Percentiles rank a stretch among this genome's conserved stretches.
These are phyloP conservation scores for Fraxinus pennsylvanica DNA, from an alignment of 257 asterid species.

Conservation along the genomic window DNA sequence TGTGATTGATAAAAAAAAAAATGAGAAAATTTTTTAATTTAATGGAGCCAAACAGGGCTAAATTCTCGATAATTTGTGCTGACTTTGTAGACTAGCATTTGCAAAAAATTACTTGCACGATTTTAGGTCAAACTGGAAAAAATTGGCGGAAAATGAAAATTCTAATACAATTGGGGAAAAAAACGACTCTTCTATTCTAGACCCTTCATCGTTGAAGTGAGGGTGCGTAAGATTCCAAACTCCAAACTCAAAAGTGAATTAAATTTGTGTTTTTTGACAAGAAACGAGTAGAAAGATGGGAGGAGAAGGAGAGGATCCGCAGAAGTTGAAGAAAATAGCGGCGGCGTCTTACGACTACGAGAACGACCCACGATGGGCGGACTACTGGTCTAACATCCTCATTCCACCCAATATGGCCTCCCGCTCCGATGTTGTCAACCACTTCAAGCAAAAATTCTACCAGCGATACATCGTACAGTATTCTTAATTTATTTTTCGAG, in stretches of 20 bases:
- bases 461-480: slow-evolving; percentile 74
- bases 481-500: background rate
- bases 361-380: slow-evolving; percentile 82
- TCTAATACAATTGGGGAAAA: background rate
- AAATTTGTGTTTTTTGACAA: background rate
- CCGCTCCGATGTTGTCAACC: slow-evolving; percentile 74
- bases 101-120: no score
- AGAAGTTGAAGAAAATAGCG: slow-evolving; percentile 72
- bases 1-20: no score
- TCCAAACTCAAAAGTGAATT: no score
- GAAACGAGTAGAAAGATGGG: slow-evolving; percentile 43
- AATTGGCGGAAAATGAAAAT: background rate
- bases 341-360: slow-evolving; percentile 90
- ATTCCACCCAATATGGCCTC: slow-evolving; percentile 88
- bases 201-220: slow-evolving; percentile 7
- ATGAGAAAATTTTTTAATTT: no score
- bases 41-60: no score
- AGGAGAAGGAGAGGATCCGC: slow-evolving; percentile 72
- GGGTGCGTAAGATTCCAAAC: background rate
- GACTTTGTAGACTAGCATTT: no score
- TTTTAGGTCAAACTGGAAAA: no score
- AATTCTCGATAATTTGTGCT: no score
- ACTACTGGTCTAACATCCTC: slow-evolving; percentile 89
- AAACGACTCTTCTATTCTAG: background rate
- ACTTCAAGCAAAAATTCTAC: slow-evolving; percentile 94